A percentile compares a stretch with the other conserved stretches of the same genome.
Evolutionary conservation across 306 rosid genomes (phyloP).

Genomic region (Morella rubra): DNA sequence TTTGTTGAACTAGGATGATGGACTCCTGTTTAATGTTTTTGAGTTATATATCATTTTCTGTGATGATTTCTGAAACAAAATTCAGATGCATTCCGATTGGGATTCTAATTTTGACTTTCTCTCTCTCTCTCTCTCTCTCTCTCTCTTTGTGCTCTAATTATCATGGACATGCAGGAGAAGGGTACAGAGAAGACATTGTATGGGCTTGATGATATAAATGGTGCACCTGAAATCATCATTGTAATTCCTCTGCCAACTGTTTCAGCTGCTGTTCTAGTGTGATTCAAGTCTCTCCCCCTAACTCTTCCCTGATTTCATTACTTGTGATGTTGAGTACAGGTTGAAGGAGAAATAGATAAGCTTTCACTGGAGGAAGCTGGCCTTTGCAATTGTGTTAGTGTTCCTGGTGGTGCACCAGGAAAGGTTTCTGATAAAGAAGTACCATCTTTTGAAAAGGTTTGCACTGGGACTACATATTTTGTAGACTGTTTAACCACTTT

Average conservation of each 20-base stretch:
- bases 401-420: constrained; percentile 80
- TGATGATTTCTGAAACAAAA: constrained; percentile 26
- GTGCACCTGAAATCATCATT: constrained; percentile 66
- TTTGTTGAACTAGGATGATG: constrained; percentile 5
- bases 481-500: not conserved
- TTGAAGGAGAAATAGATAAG: constrained; percentile 93
- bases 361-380: constrained; percentile 96
- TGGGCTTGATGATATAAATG: constrained; percentile 76
- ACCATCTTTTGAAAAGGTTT: constrained; percentile 75
- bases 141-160: too few relatives aligned
- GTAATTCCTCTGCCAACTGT: constrained; percentile 43
- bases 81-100: constrained; percentile 7
- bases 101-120: not conserved
- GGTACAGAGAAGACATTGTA: constrained; percentile 69
- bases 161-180: constrained; percentile 54
- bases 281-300: not conserved
- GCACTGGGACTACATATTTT: constrained; percentile 7
- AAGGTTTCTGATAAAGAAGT: constrained; percentile 58
- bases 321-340: constrained; percentile 46
- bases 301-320: not conserved
- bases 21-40: constrained; percentile 3
- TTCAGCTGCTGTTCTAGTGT: constrained; percentile 11
- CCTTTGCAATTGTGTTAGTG: constrained; percentile 82
- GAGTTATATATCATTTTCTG: not conserved
- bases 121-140: not conserved